A percentile compares a stretch with the other conserved stretches of the same genome.
phyloP scores from a whole-genome alignment of 2,329 filamentous ascomycete genomes.

The Colletotrichum scovillei region DNA sequence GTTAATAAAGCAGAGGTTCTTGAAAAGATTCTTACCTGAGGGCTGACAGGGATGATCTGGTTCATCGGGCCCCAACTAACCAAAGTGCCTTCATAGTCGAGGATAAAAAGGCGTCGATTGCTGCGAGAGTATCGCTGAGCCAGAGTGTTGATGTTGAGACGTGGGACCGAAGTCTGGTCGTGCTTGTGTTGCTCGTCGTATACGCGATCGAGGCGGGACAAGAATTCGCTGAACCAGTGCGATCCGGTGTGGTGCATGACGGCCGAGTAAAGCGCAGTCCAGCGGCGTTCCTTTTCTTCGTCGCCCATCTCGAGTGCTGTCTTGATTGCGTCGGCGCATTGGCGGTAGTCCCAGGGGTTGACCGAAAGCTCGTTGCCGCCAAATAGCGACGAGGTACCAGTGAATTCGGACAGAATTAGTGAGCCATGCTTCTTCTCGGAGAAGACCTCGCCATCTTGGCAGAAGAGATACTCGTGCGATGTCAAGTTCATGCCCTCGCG shows the following conservation, averaged over 20 bases:
- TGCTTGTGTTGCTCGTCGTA: constrained; percentile 88
- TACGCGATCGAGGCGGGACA: constrained; percentile 76
- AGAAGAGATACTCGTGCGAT: constrained; percentile 92
- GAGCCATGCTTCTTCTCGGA: constrained; percentile 84
- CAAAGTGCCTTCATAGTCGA: constrained; percentile 94
- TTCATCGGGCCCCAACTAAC: constrained; percentile 88
- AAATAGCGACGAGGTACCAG: constrained; percentile 89
- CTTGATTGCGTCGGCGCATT: constrained; percentile 88
- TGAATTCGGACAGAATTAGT: constrained; percentile 94
- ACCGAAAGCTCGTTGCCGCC: constrained; percentile 83
- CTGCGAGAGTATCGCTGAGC: constrained; percentile 74
- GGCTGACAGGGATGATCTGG: constrained; percentile 87
- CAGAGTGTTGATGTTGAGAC: constrained; percentile 77
- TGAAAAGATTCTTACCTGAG: constrained; percentile 58
- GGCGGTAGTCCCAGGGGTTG: constrained; percentile 95
- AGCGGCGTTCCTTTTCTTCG: constrained; percentile 79
- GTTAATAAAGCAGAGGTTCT: not conserved
- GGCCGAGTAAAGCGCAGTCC: constrained; percentile 77
- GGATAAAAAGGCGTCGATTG: constrained; percentile 81
- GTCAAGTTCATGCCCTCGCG: constrained; percentile 98
- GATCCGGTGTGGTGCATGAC: constrained; percentile 86
- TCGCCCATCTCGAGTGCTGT: constrained; percentile 83
- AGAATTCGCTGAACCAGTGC: constrained; percentile 86
- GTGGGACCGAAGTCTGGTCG: constrained; percentile 87
- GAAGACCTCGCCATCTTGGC: constrained; percentile 82